Base-by-base conservation (phyloP, 352 stramenopile genomes). In the Phytopythium helicoides region DNA sequence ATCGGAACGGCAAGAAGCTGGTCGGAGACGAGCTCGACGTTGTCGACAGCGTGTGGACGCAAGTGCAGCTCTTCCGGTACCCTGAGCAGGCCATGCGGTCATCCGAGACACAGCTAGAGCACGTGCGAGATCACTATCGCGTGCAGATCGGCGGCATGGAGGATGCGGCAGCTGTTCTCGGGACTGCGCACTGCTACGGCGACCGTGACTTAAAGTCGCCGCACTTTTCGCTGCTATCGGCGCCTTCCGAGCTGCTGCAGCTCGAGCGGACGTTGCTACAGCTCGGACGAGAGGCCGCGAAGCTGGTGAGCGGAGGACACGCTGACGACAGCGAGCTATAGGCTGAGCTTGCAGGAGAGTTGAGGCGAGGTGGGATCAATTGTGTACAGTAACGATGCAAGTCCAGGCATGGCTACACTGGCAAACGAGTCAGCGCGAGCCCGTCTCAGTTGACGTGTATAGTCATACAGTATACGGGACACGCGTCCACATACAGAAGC, bases 1-100 rank as follows among this genome's bases (percentile, higher is more conserved):
- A 85, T 26, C 68, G 71, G 33, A 85, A 85, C 26, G 56, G 49
- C 11, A 68, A 70, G 54, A 85, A 85, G 42, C 37, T 85, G 60
- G 62, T 16, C 52, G 62, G 6, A 16, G 60, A 10, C 31, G 50
- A 2, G 22, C 41, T 12, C 52, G 26, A 10, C 31, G 55, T 5
- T 52, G 51, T 61, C 46, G n/a, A 53, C 41, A 52, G 38, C 25
- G 56, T 75, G 18, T 78, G 65, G 65, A 74, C 56, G 21, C 65
- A 78, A 28, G 36, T 78, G 40, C 65, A 78, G 65, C 48, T 49
- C 3, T 75, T 81, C 49, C 44, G 51, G 47, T 73, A 71, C 25
- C 19, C 60, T 22, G 59, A 56, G 11, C 25, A 9, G 28, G 28
- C 28, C 28, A 33, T 33, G 28, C 5, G 9, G 9, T 33, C 28